A percentile compares a stretch with the other conserved stretches of the same genome.
Conservation (phyloP, 2,329 filamentous ascomycete genomes). For the Tolypocladium cylindrosporum region DNA sequence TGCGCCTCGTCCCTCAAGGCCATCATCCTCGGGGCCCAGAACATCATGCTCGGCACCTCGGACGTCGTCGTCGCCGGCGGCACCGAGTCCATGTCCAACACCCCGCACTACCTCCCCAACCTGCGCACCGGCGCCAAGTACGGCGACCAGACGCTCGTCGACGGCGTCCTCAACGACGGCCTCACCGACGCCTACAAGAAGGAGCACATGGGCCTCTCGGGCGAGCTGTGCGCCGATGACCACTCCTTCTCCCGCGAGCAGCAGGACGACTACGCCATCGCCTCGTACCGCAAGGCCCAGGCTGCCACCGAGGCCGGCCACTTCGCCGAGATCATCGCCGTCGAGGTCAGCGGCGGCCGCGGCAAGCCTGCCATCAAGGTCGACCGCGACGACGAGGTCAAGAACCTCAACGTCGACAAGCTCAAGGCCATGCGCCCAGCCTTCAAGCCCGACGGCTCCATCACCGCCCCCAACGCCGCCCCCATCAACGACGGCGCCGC, state of each 20-base stretch:
- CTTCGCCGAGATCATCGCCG: slow-evolving; percentile 83
- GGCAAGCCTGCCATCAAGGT: slow-evolving; percentile 79
- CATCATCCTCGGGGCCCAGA: slow-evolving; percentile 88
- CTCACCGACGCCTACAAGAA: slow-evolving; percentile 91
- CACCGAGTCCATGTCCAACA: slow-evolving; percentile 97
- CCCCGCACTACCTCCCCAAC: slow-evolving; percentile 87
- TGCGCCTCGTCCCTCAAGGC: slow-evolving; percentile 94
- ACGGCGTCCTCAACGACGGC: slow-evolving; percentile 89
- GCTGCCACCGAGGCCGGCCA: slow-evolving; percentile 70
- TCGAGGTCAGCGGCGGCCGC: slow-evolving; percentile 78
- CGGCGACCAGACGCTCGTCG: slow-evolving; percentile 78
- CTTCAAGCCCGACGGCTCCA: slow-evolving; percentile 75
- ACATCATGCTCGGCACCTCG: slow-evolving; percentile 93
- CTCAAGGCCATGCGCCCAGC: slow-evolving; percentile 76
- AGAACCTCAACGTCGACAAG: slow-evolving; percentile 83
- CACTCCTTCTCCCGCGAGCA: slow-evolving; percentile 71
- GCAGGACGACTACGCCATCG: slow-evolving; percentile 94
- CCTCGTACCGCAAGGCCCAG: slow-evolving; percentile 88
- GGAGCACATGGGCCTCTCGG: slow-evolving; percentile 92
- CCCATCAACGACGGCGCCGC: slow-evolving; percentile 93
- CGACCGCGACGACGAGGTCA: slow-evolving; percentile 86
- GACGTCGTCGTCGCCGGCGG: slow-evolving; percentile 89
- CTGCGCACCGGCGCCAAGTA: slow-evolving; percentile 87
- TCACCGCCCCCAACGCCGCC: slow-evolving; percentile 93
- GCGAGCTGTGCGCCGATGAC: slow-evolving; percentile 83